Evolutionary conservation across 1,284 basidiomycete species (phyloP).

Genomic region (Pterula multifida): DNA sequence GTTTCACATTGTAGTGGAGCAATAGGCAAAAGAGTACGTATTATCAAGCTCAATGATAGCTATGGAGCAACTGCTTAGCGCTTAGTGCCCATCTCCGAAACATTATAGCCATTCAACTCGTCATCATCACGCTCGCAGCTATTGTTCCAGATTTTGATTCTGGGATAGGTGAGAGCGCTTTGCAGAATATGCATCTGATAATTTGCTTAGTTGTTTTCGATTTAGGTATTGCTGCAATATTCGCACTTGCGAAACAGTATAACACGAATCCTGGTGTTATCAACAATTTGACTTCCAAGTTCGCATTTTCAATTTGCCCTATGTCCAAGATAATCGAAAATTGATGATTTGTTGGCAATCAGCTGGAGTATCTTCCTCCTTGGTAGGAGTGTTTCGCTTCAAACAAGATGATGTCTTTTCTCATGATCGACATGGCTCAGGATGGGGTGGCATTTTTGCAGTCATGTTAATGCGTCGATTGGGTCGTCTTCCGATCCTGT

Average conservation of each 20-base stretch:
- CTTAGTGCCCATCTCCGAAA: not conserved
- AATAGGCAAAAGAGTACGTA: conserved; percentile 4
- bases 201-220: too few species aligned
- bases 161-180: conserved; percentile 49
- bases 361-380: conserved; percentile 63
- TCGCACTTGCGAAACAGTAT: conserved; percentile 44
- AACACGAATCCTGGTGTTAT: conserved; percentile 46
- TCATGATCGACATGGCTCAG: conserved; percentile 20
- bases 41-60: not conserved
- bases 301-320: conserved; percentile 12
- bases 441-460: conserved; percentile 49
- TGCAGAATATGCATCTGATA: too few species aligned
- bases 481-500: conserved; percentile 49
- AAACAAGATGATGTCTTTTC: not conserved
- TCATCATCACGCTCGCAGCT: conserved; percentile 52
- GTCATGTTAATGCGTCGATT: conserved; percentile 46
- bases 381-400: conserved; percentile 21
- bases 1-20: conserved; percentile 5
- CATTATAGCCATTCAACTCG: conserved; percentile 29
- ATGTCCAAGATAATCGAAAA: not conserved
- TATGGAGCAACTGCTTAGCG: not conserved
- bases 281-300: conserved; percentile 56
- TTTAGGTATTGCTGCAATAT: conserved; percentile 46
- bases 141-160: conserved; percentile 62
- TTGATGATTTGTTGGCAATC: not conserved